Evolutionary conservation across 148 eudicot genomes (phyloP).

Genomic region (Chenopodium berlandieri): DNA sequence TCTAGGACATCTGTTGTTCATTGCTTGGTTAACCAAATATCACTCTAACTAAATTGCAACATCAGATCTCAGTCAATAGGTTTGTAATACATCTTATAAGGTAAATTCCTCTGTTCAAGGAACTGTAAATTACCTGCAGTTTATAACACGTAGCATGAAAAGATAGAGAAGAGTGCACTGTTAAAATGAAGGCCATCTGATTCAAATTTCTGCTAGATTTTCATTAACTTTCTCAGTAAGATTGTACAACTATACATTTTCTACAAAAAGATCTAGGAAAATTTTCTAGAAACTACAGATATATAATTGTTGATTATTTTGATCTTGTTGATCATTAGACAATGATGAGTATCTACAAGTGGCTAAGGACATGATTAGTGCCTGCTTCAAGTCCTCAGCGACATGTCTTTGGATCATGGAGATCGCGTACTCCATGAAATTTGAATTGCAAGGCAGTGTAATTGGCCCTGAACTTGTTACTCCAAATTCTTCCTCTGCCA

Average conservation of each 20-base stretch:
- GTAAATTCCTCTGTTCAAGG: background rate
- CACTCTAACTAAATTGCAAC: too few species aligned
- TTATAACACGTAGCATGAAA: background rate
- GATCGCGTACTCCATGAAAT: slow-evolving; percentile 16
- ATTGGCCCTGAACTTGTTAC: slow-evolving; percentile 8
- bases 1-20: background rate
- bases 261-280: background rate
- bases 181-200: background rate
- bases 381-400: slow-evolving; percentile 8
- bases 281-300: slow-evolving; percentile 10
- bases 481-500: slow-evolving; percentile 26
- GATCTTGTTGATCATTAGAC: background rate
- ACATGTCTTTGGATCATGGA: slow-evolving; percentile 12
- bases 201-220: background rate
- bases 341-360: slow-evolving; percentile 8
- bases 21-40: too few species aligned
- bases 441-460: slow-evolving; percentile 12
- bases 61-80: background rate
- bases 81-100: background rate
- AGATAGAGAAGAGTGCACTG: background rate
- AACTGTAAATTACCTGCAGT: background rate
- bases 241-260: background rate
- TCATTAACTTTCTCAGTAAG: background rate
- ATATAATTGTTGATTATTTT: background rate
- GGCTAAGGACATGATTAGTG: slow-evolving; percentile 12